These are phyloP conservation scores for Agaricus bisporus DNA, from an alignment of 768 basidiomycete species.

Conservation along the genomic window DNA sequence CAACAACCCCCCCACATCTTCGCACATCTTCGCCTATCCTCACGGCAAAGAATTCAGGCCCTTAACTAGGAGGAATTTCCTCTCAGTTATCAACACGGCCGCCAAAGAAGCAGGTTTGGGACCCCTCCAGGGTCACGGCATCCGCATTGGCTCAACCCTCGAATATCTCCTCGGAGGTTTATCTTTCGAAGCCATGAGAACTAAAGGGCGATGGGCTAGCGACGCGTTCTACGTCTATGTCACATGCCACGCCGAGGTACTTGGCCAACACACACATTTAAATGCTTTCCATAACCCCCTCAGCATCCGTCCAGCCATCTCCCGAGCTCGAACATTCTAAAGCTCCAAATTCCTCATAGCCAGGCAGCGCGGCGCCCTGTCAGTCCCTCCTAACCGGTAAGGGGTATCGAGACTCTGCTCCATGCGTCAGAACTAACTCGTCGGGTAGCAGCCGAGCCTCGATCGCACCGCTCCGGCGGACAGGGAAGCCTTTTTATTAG, in stretches of 20 bases:
- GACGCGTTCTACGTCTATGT: conserved; percentile 12
- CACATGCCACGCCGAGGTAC: conserved; percentile 11
- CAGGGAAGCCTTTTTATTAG: too few species aligned
- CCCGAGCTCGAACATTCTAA: too few species aligned
- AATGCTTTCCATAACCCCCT: too few species aligned
- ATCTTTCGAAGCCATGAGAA: conserved; percentile 29
- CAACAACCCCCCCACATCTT: conserved; percentile 16
- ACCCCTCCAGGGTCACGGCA: conserved; percentile 20
- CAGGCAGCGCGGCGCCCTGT: too few species aligned
- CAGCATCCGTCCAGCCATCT: too few species aligned
- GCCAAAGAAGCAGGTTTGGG: conserved; percentile 7
- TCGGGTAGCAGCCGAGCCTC: too few species aligned
- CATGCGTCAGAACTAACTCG: too few species aligned
- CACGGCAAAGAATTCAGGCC: conserved; percentile 3
- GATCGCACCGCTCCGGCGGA: too few species aligned
- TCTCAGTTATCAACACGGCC: conserved; percentile 13
- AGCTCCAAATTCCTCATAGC: too few species aligned
- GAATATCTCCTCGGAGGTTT: conserved; percentile 28
- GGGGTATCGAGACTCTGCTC: too few species aligned
- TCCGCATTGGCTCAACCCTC: conserved; percentile 22
- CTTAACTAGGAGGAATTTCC: conserved; percentile 22
- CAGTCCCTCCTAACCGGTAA: too few species aligned
- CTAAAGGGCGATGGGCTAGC: conserved; percentile 23
- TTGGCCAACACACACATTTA: conserved; percentile 13
- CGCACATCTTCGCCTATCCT: conserved; percentile 11